Base-by-base conservation (phyloP, 495 filamentous ascomycete genomes). In the Aspergillus diversus region DNA sequence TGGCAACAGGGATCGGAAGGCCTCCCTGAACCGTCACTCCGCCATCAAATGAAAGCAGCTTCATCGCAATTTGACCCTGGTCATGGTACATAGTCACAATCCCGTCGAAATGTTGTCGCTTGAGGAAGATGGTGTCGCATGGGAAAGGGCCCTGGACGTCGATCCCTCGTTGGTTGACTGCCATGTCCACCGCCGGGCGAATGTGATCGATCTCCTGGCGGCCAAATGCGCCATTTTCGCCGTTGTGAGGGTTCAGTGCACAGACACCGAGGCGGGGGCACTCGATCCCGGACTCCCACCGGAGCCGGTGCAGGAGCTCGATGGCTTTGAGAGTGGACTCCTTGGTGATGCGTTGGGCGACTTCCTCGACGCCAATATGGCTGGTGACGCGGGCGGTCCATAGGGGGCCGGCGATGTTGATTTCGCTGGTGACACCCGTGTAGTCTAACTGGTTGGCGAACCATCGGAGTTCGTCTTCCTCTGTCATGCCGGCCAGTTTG, bases 121-220 rank as follows among this genome's bases (percentile, higher is more conserved):
- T 52, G 17, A 52, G 49, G 49, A 52, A 52, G 49, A 52, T 52
- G 8, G 49, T 52, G 49, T 52, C 49, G 49, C 49, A 52, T 1
- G 49, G 49, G 17, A 52, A 52, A 12, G 49, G 49, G 17, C 49
- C 49, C 49, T 52, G 49, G 8, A 52, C 49, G 17, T 52, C 49
- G 9, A 52, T 52, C 9, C 49, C 49, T 21, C 31, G 17, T 52
- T 52, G n/a, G 37, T 13, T 7, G 1, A 31, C 49, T 1, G 49
- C 49, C 5, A 32, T 32, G 4, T 21, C 13, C 4, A 52, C 49
- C n/a, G 49, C 49, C n/a, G 49, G 49, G n/a, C 49, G 13, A 5
- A 52, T 52, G 49, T 52, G 49, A 12, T 52, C 49, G 5, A 52
- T 52, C 31, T 52, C 49, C 8, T 52, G 49, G 1, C 49, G 49